Conservation (phyloP, 2,329 filamentous ascomycete genomes). For the Bipolaris bicolor region DNA sequence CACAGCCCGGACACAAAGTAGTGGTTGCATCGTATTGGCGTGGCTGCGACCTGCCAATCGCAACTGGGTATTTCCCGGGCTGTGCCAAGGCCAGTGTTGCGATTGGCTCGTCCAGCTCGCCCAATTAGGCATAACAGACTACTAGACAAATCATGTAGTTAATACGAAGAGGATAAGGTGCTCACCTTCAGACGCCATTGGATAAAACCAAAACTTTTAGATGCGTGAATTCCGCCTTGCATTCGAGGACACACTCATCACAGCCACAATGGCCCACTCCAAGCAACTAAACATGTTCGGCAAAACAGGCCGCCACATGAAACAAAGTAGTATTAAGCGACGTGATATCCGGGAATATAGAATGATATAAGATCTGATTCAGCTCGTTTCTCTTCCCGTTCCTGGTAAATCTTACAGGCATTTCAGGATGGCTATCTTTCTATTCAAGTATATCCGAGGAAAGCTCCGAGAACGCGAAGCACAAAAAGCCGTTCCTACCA, state of each 20-base stretch:
- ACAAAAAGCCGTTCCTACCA: constrained; percentile 27
- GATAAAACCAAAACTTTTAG: neutral
- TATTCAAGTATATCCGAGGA: constrained; percentile 36
- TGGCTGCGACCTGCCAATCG: constrained; percentile 11
- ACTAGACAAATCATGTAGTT: neutral
- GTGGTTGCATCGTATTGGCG: neutral
- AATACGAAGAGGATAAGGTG: neutral
- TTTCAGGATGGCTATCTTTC: constrained; percentile 30
- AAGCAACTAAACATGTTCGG: constrained; percentile 3
- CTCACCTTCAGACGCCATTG: neutral
- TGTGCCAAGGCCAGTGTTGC: constrained; percentile 4
- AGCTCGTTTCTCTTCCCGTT: neutral
- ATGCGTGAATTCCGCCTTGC: neutral
- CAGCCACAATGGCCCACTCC: constrained; percentile 8
- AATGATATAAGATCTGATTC: neutral
- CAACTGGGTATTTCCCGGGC: neutral
- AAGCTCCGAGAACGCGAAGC: constrained; percentile 31
- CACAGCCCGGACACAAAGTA: no score
- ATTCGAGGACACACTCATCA: neutral
- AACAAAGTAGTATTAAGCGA: constrained; percentile 20
- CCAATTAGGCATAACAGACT: constrained; percentile 18
- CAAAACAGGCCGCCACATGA: constrained; percentile 8
- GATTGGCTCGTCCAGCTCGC: constrained; percentile 28
- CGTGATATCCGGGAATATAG: neutral
- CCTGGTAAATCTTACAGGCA: neutral